Base-by-base conservation (phyloP, 1,139 yeast species). In the Hyphopichia pseudoburtonii region DNA sequence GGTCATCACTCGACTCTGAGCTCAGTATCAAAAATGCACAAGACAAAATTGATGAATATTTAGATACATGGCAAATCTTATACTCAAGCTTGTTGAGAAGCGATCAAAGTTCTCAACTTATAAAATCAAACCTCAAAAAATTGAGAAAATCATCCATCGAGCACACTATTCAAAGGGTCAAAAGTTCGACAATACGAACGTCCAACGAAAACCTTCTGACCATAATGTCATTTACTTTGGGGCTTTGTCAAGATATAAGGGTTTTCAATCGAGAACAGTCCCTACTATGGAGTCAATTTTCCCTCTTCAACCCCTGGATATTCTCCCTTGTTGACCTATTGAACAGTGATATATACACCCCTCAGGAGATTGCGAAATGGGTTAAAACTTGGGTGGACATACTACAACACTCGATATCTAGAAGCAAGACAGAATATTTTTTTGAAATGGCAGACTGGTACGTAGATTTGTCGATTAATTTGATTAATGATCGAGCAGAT, bases 371-470 rank as follows among this genome's bases (percentile, higher is more conserved):
- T 3, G 17, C 6, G 19, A 12, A 11, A 16, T 27, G 29, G 29
- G n/a, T 27, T 16, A 10, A 27, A 6, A 11, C 29, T 4, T 27
- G 29, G 29, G 7, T 11, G n/a, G 5, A 5, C 12, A 4, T 17
- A n/a, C 29, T n/a, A 10, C 29, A 26, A 26, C n/a, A 9, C 5
- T 4, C 11, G n/a, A 26, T 9, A 14, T 10, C 17, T 26, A 5
- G 9, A 15, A 19, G 12, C 5, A 9, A 8, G 12, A 9, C n/a
- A 11, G 15, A 9, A 9, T n/a, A n/a, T n/a, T n/a, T n/a, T n/a
- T n/a, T 21, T 7, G 23, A 21, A 24, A n/a, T n/a, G 10, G 14
- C 27, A 9, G 31, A 28, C 16, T 28, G 31, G 31, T 28, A 28
- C 15, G 14, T 17, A 3, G 31, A 28, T 17, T 28, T 28, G 7